Evolutionary conservation across 176 grass and related monocot species (phyloP).

Genomic region (sorghum (Sorghum bicolor)): Sorghum_bicolor_NCBIv3 NC_012870.2:57273501-57274000

Average conservation of each 20-base stretch:
- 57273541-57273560: neutral
- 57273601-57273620: slow-evolving; percentile 98
- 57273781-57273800: neutral
- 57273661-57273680: neutral
- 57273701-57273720: too few relatives aligned
- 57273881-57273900: neutral
- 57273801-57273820: neutral
- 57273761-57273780: too few relatives aligned
- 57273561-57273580: slow-evolving; percentile 69
- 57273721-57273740: neutral
- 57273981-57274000: slow-evolving; percentile 63
- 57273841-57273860: neutral
- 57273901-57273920: neutral
- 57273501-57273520: neutral
- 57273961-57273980: slow-evolving; percentile 79
- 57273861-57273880: neutral
- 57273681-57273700: slow-evolving; percentile 3
- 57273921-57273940: slow-evolving; percentile 25
- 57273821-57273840: neutral
- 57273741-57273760: neutral
- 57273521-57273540: neutral
- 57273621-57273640: slow-evolving; percentile 88
- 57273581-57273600: slow-evolving; percentile 79
- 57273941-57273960: slow-evolving; percentile 82
- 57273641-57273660: slow-evolving; percentile 88